Evolutionary conservation across 202 grass and related monocot genomes (phyloP).

Genomic region (Dendrocalamus latiflorus): DNA sequence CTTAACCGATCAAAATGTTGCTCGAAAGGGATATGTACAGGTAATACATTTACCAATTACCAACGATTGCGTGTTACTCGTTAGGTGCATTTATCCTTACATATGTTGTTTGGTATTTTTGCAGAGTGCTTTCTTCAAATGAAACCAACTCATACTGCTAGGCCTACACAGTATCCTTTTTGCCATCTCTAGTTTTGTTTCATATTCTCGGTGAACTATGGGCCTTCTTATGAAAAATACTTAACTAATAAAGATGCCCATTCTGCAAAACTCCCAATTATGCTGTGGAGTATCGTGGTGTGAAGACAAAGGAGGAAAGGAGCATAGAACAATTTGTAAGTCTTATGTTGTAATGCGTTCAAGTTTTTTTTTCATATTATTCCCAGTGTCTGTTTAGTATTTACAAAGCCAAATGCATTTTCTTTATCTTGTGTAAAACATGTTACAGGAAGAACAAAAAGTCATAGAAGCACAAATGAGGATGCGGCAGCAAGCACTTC

Average conservation of each 20-base stretch:
- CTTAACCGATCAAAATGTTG: slow-evolving; percentile 98
- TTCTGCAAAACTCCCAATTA: slow-evolving; percentile 99
- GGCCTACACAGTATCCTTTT: slow-evolving; percentile 98
- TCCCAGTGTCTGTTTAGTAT: slow-evolving; percentile 1
- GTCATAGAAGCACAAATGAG: slow-evolving; percentile 97
- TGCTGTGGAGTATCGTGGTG: slow-evolving; percentile 94
- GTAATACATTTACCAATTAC: slow-evolving; percentile 38
- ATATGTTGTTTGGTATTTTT: slow-evolving; percentile 31
- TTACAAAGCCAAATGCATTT: slow-evolving; percentile 3
- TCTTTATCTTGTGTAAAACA: slow-evolving; percentile 17
- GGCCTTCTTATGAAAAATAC: slow-evolving; percentile 21
- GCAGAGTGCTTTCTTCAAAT: slow-evolving; percentile 98
- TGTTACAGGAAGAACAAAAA: slow-evolving; percentile 86
- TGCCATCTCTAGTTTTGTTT: slow-evolving; percentile 23
- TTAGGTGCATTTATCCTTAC: slow-evolving; percentile 12
- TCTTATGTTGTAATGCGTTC: slow-evolving; percentile 20
- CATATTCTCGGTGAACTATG: neutral
- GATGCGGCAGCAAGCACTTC: slow-evolving; percentile 79
- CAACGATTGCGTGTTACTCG: neutral
- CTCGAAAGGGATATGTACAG: slow-evolving; percentile 95
- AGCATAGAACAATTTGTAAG: slow-evolving; percentile 97
- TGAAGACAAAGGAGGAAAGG: slow-evolving; percentile 98
- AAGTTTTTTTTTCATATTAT: neutral
- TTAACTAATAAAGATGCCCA: slow-evolving; percentile 81
- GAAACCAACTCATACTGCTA: slow-evolving; percentile 82